These are phyloP conservation scores for Calonectria henricotiae DNA, from an alignment of 2,329 filamentous ascomycete species.

Conservation along the genomic window DNA sequence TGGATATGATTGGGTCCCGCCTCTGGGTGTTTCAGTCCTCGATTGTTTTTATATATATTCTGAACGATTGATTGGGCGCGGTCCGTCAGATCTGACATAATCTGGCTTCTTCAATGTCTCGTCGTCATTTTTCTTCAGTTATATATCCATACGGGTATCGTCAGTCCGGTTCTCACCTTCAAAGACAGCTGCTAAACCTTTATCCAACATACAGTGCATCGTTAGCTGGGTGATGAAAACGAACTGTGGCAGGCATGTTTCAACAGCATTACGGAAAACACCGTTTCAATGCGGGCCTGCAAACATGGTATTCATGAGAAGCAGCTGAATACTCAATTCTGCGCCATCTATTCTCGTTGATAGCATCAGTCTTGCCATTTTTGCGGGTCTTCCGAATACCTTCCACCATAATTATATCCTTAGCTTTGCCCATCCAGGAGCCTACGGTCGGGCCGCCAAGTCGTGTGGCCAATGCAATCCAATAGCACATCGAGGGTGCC, in stretches of 20 bases:
- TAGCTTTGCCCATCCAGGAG: background rate
- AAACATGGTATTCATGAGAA: background rate
- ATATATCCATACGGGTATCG: too few relatives aligned
- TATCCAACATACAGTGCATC: background rate
- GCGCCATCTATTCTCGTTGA: too few relatives aligned
- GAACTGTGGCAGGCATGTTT: background rate
- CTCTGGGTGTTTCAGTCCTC: too few relatives aligned
- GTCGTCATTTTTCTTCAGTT: background rate
- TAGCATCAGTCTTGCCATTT: background rate
- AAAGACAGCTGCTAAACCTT: background rate
- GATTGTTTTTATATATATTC: background rate
- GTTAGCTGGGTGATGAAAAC: background rate
- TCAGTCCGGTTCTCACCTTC: background rate
- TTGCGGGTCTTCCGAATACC: too few relatives aligned
- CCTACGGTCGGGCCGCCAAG: background rate
- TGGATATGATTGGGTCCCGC: too few relatives aligned
- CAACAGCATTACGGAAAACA: background rate
- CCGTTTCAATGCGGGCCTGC: background rate
- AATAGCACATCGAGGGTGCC: background rate
- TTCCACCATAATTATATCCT: background rate
- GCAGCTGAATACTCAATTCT: background rate
- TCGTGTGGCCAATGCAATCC: constrained; percentile 3
- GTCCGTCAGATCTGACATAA: background rate
- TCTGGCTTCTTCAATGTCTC: background rate
- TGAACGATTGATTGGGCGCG: too few relatives aligned